Percentiles rank a stretch among this genome's conserved stretches.
phyloP scores from a whole-genome alignment of 306 rosid species.

The Morella rubra region DNA sequence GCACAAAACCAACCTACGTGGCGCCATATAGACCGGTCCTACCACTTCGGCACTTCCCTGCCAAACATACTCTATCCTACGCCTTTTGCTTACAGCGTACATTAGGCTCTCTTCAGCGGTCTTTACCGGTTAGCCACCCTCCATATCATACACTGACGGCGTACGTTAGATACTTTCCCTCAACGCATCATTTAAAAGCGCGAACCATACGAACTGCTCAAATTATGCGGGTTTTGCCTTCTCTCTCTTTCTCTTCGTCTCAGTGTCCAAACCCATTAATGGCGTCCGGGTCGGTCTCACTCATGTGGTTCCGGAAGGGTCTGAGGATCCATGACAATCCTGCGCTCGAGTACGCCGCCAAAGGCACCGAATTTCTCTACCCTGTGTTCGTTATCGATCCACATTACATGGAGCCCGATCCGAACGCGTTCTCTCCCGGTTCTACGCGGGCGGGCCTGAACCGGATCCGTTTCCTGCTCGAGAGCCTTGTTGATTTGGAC shows the following conservation, averaged over 20 bases:
- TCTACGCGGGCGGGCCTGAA: conserved; percentile 65
- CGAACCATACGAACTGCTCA: conserved; percentile 23
- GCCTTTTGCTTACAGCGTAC: conserved; percentile 12
- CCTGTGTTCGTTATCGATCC: conserved; percentile 85
- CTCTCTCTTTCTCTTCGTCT: not conserved
- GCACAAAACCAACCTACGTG: conserved; percentile 35
- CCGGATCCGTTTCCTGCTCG: conserved; percentile 68
- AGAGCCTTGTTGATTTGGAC: conserved; percentile 72
- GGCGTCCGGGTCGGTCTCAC: conserved; percentile 56
- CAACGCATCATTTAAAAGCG: conserved; percentile 37
- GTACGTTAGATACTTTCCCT: conserved; percentile 34
- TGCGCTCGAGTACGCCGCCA: conserved; percentile 69
- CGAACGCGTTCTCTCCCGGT: conserved; percentile 49
- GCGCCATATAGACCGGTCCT: conserved; percentile 23
- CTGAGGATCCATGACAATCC: conserved; percentile 89
- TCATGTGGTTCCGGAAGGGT: conserved; percentile 91
- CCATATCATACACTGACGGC: not conserved
- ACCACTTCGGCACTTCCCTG: not conserved
- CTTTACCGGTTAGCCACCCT: not conserved
- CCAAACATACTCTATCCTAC: conserved; percentile 2
- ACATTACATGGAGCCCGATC: conserved; percentile 83
- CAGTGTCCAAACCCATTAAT: conserved; percentile 21
- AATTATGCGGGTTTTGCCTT: conserved; percentile 7
- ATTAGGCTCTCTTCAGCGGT: not conserved
- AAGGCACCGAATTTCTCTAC: conserved; percentile 38